Conservation (phyloP, 2,329 filamentous ascomycete genomes). For the Aspergillus sp. region DNA sequence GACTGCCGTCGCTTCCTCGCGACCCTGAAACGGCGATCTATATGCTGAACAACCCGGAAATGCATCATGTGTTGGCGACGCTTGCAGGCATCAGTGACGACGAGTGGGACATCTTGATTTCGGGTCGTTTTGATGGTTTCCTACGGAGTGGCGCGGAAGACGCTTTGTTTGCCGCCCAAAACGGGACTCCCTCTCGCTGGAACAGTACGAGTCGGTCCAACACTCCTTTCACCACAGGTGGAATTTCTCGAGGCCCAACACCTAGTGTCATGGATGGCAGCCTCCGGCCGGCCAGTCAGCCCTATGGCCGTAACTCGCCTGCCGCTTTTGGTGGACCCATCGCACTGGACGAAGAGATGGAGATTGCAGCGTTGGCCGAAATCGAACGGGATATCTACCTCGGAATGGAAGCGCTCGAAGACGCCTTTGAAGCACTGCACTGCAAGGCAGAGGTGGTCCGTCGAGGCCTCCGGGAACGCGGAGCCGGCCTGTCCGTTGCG, state of each 20-base stretch:
- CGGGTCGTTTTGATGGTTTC: constrained; percentile 93
- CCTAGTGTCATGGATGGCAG: constrained; percentile 40
- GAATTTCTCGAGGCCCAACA: constrained; percentile 35
- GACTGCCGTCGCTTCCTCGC: constrained; percentile 69
- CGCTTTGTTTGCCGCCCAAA: constrained; percentile 24
- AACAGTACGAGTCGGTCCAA: constrained; percentile 40
- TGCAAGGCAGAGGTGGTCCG: constrained; percentile 78
- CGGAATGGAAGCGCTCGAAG: constrained; percentile 91
- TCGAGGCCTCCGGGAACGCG: constrained; percentile 74
- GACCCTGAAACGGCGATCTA: constrained; percentile 86
- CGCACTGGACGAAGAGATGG: constrained; percentile 88
- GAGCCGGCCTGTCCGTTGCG: constrained; percentile 66
- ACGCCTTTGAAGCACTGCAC: constrained; percentile 91
- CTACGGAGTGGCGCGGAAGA: constrained; percentile 87
- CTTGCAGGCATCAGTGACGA: constrained; percentile 82
- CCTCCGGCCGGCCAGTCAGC: constrained; percentile 42
- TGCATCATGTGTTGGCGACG: constrained; percentile 85
- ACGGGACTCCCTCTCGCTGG: constrained; percentile 28
- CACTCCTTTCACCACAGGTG: constrained; percentile 32
- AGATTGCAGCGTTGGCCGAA: constrained; percentile 85
- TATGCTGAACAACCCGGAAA: constrained; percentile 74
- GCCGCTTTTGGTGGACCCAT: constrained; percentile 70
- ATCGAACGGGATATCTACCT: constrained; percentile 90
- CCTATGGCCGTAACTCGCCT: constrained; percentile 45
- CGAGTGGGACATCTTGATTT: constrained; percentile 96